Base-by-base conservation (phyloP, 331 rosid genomes). In the Dryas integrifolia region DNA sequence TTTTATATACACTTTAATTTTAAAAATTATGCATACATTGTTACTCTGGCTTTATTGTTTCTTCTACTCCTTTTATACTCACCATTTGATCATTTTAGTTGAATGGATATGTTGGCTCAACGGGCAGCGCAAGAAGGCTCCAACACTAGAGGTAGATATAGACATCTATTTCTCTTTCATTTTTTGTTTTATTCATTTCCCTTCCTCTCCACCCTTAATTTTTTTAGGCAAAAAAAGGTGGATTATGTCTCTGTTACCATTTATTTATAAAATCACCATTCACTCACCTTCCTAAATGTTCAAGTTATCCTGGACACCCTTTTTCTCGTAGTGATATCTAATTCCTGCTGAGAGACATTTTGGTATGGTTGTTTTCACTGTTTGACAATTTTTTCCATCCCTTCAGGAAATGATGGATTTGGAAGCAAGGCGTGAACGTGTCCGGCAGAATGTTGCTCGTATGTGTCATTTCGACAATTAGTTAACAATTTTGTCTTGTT, bases 81-180 rank as follows among this genome's bases (percentile, higher is more conserved):
- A 62, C 61, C 72, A 67, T 73, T 82, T 63, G n/a, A 77, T 77
- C 73, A 14, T 80, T 81, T 47, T 81, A 95, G 98, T 95, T 85
- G 98, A 95, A 81, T 95, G 98, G 98, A 92, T 91, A 86, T 88
- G 96, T 82, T 95, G 98, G 98, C 82, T 89, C 67, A 95, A 95
- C 30, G 93, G 98, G 77, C 97, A 95, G 92, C 96, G 98, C 35
- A 95, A 92, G 82, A 87, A 18, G 79, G 90, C 98, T 85, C 98
- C 97, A 73, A 88, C 96, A 1, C 61, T 75, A 12, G 96, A 95
- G 97, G 97, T 91, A 88, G 55, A 69, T 41, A 41, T 56, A 16
- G 59, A 74, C 70, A 68, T 48, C 12, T 40, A 6, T 40, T 13
- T 40, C 13, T 40, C 59, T 69, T 68, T n/a, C 41, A 56, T 53